Conservation (phyloP, 371 early-diverging fungal species). For the Mucor racemosus region DNA sequence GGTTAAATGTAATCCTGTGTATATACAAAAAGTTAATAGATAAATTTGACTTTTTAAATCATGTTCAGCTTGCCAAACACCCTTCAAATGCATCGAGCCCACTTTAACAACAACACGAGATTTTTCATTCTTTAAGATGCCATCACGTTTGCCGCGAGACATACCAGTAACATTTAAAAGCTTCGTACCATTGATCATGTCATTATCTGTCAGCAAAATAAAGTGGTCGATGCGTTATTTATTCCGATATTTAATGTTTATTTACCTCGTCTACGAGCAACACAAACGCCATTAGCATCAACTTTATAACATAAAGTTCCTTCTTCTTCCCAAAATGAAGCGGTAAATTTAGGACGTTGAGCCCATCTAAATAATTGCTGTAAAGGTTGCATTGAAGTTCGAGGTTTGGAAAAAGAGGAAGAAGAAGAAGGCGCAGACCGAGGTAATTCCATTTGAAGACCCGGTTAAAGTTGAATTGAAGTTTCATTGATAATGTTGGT, state of each 20-base stretch:
- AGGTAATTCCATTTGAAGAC: neutral
- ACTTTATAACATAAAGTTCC: constrained; percentile 78
- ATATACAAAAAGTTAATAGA: neutral
- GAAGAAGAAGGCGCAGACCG: neutral
- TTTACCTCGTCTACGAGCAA: constrained; percentile 75
- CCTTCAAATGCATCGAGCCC: constrained; percentile 83
- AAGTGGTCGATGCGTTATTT: constrained; percentile 1
- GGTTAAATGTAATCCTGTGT: constrained; percentile 63
- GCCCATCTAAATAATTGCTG: constrained; percentile 3
- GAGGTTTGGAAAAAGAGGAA: neutral
- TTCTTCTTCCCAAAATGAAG: constrained; percentile 85
- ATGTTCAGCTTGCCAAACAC: constrained; percentile 62
- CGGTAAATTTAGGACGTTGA: constrained; percentile 62
- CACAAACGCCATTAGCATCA: constrained; percentile 76
- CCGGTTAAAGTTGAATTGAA: neutral
- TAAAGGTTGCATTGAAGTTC: neutral
- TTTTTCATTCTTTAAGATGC: constrained; percentile 78
- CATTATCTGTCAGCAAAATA: constrained; percentile 53
- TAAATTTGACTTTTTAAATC: neutral
- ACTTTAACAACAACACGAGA: constrained; percentile 76
- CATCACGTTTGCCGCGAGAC: constrained; percentile 83
- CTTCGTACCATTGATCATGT: constrained; percentile 84
- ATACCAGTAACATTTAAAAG: constrained; percentile 78
- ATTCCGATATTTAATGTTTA: neutral
- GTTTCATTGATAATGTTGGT: neutral